phyloP scores from a whole-genome alignment of 2,329 filamentous ascomycete species.

The Pyrenophora teres region DNA sequence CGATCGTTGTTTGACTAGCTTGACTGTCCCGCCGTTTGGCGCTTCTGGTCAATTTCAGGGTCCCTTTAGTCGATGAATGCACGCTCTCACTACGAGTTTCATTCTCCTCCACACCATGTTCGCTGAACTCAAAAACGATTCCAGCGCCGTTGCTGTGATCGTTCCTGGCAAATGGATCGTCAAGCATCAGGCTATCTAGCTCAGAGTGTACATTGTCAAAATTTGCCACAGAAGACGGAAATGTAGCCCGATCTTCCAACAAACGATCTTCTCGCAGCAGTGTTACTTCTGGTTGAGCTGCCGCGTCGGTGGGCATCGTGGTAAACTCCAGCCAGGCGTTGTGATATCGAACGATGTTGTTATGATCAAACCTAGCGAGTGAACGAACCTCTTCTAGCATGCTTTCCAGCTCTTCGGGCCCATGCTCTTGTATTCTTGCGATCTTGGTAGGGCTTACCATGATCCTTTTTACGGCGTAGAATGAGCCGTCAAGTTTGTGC shows the following conservation, averaged over 20 bases:
- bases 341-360: conserved; percentile 70
- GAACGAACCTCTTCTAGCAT: conserved; percentile 66
- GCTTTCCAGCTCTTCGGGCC: conserved; percentile 59
- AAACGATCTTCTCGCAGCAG: conserved; percentile 28
- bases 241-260: conserved; percentile 26
- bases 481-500: conserved; percentile 64
- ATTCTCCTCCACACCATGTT: conserved; percentile 19
- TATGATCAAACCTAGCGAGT: conserved; percentile 65
- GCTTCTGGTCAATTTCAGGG: conserved; percentile 41
- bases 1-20: conserved; percentile 46
- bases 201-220: conserved; percentile 16
- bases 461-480: conserved; percentile 71
- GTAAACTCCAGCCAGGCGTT: conserved; percentile 65
- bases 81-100: conserved; percentile 14
- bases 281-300: conserved; percentile 7
- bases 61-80: conserved; percentile 21
- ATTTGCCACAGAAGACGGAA: conserved; percentile 17
- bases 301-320: conserved; percentile 17
- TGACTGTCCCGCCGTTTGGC: conserved; percentile 37
- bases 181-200: conserved; percentile 24
- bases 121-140: conserved; percentile 41
- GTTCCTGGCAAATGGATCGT: conserved; percentile 18
- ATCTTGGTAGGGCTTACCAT: conserved; percentile 59
- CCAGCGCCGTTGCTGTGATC: conserved; percentile 22
- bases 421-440: conserved; percentile 57